Evolutionary conservation across 208 protist species (phyloP).

Genomic region (Acanthamoeba quina): DNA sequence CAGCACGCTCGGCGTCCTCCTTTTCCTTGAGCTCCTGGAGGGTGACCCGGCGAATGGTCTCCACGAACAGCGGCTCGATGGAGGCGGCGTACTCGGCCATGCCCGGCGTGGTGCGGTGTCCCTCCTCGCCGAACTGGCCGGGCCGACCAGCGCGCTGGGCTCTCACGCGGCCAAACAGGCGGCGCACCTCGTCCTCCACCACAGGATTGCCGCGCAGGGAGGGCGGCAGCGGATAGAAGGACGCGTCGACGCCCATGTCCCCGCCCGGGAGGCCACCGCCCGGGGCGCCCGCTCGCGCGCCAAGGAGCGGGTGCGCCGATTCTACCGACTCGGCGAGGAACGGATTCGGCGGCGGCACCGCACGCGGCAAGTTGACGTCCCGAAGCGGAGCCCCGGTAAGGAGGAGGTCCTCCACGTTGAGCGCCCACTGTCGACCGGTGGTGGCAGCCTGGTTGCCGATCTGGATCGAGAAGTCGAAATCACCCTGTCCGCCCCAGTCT

Average conservation of each 20-base stretch:
- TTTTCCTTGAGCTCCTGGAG: constrained; percentile 33
- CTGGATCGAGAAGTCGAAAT: constrained; percentile 53
- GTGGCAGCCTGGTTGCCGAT: neutral
- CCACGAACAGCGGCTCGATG: constrained; percentile 47
- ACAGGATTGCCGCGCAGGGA: constrained; percentile 27
- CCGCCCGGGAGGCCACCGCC: neutral
- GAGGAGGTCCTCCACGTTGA: constrained; percentile 61
- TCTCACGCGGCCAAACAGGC: constrained; percentile 1
- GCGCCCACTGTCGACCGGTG: neutral
- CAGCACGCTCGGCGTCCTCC: constrained; percentile 37
- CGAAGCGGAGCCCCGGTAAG: neutral
- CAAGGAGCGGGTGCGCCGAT: constrained; percentile 32
- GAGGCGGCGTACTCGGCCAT: constrained; percentile 65
- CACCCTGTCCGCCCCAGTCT: neutral
- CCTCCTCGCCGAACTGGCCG: neutral
- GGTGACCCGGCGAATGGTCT: constrained; percentile 16
- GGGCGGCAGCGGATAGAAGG: constrained; percentile 6
- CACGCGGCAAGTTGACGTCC: neutral
- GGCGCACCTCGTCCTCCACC: constrained; percentile 54
- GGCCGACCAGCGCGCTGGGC: neutral
- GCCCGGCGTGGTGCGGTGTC: constrained; percentile 9
- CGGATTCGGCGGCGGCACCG: neutral
- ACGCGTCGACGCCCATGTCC: neutral
- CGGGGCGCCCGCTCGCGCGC: neutral
- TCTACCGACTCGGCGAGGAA: constrained; percentile 40